These are phyloP conservation scores for Beta corolliflora DNA, from an alignment of 179 eudicot genomes.

Conservation along the genomic window DNA sequence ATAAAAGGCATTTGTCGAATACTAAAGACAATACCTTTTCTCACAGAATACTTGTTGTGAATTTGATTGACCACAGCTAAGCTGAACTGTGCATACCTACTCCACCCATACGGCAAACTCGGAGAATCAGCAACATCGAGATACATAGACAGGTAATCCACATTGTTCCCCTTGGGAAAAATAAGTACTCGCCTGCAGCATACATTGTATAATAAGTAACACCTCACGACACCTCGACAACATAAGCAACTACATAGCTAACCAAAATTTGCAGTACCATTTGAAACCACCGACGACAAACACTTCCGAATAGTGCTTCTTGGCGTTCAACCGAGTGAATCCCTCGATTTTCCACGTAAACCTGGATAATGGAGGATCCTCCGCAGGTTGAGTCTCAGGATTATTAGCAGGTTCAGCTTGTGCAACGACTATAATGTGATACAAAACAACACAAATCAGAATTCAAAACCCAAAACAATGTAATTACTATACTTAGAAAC, in stretches of 20 bases:
- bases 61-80: constrained; percentile 84
- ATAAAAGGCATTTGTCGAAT: background rate
- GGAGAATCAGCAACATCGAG: constrained; percentile 92
- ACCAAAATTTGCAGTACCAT: constrained; percentile 47
- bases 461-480: constrained; percentile 28
- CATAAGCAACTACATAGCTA: background rate
- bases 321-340: constrained; percentile 66
- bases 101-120: constrained; percentile 94
- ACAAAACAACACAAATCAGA: constrained; percentile 24
- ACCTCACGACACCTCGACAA: background rate
- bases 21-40: constrained; percentile 59
- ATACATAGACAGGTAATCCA: constrained; percentile 87
- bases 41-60: constrained; percentile 63
- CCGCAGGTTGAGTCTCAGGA: constrained; percentile 59
- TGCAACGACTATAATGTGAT: constrained; percentile 42
- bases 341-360: constrained; percentile 89
- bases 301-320: constrained; percentile 81
- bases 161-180: constrained; percentile 94
- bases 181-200: constrained; percentile 85
- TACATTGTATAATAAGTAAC: constrained; percentile 17
- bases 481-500: constrained; percentile 9
- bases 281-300: constrained; percentile 77
- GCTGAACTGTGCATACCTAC: constrained; percentile 94
- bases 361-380: constrained; percentile 78
- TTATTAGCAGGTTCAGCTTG: constrained; percentile 51